Conservation (phyloP, 768 basidiomycete genomes). For the Scleroderma bovista region DNA sequence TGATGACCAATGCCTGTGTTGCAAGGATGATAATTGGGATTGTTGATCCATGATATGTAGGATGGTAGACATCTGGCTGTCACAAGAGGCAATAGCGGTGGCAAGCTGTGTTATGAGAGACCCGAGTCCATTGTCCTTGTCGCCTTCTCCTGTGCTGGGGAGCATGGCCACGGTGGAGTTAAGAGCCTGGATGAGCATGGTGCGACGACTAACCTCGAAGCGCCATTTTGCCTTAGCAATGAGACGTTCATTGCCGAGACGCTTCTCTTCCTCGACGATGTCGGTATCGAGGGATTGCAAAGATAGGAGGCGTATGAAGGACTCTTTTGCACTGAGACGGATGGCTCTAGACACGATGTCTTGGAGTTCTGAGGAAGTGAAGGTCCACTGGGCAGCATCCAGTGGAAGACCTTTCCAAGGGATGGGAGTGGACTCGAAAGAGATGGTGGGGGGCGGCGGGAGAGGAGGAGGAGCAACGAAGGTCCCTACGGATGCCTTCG, state of each 20-base stretch:
- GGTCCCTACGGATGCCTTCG: constrained; percentile 14
- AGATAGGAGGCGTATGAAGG: constrained; percentile 66
- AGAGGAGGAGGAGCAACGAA: constrained; percentile 30
- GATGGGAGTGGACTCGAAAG: constrained; percentile 53
- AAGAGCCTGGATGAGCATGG: constrained; percentile 68
- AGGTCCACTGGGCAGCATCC: constrained; percentile 64
- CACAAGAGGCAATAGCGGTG: constrained; percentile 52
- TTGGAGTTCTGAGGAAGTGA: constrained; percentile 51
- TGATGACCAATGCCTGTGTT: constrained; percentile 68
- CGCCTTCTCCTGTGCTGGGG: constrained; percentile 22
- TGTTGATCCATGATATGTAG: constrained; percentile 57
- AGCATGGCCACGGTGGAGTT: constrained; percentile 43
- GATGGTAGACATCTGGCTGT: constrained; percentile 53
- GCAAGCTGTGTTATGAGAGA: constrained; percentile 54
- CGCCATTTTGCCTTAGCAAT: constrained; percentile 61
- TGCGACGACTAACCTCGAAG: constrained; percentile 59
- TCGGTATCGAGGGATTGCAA: constrained; percentile 53
- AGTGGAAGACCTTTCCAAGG: constrained; percentile 65
- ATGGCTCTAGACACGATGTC: constrained; percentile 69
- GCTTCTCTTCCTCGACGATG: constrained; percentile 53
- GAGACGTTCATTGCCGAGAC: constrained; percentile 47
- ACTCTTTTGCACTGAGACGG: constrained; percentile 59
- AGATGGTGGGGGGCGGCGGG: constrained; percentile 44
- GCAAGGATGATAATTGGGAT: constrained; percentile 52
- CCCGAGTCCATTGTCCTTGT: constrained; percentile 34